Conservation (phyloP, 306 rosid species). For the Echinosophora koreensis region DNA sequence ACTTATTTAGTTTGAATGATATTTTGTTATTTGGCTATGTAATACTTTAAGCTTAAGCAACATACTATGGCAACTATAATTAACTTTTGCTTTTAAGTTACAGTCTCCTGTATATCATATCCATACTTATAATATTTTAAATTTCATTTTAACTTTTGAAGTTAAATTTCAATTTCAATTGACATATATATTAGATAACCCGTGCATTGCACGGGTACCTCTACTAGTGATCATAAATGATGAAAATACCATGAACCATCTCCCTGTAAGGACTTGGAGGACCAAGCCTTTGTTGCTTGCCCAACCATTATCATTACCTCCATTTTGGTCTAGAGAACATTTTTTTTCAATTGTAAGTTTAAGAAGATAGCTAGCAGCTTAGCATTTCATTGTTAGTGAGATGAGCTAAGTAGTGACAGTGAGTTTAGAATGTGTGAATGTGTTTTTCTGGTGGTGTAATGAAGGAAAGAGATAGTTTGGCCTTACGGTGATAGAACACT, state of each 20-base stretch:
- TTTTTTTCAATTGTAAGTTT: background rate
- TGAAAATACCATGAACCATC: constrained; percentile 58
- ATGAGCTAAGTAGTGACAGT: background rate
- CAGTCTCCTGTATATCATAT: too few species aligned
- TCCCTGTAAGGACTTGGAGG: constrained; percentile 47
- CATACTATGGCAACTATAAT: too few species aligned
- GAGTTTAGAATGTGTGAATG: background rate
- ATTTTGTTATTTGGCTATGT: too few species aligned
- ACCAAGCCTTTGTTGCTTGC: constrained; percentile 12
- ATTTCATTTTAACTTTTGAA: too few species aligned
- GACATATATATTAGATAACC: too few species aligned
- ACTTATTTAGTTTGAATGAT: too few species aligned
- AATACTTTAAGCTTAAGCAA: too few species aligned
- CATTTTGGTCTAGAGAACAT: background rate
- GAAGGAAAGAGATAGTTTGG: background rate
- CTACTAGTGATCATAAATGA: constrained; percentile 56
- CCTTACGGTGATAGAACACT: background rate
- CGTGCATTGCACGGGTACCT: too few species aligned
- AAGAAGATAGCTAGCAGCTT: background rate
- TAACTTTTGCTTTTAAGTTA: too few species aligned
- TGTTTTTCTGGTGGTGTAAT: background rate
- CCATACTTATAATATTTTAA: too few species aligned
- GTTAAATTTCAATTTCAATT: too few species aligned
- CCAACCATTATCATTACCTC: background rate
- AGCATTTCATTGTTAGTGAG: background rate